Evolutionary conservation across 257 asterid species (phyloP), one percentile per base, ranked within the genome.

Genomic region (Solanum appendiculatum): DNA sequence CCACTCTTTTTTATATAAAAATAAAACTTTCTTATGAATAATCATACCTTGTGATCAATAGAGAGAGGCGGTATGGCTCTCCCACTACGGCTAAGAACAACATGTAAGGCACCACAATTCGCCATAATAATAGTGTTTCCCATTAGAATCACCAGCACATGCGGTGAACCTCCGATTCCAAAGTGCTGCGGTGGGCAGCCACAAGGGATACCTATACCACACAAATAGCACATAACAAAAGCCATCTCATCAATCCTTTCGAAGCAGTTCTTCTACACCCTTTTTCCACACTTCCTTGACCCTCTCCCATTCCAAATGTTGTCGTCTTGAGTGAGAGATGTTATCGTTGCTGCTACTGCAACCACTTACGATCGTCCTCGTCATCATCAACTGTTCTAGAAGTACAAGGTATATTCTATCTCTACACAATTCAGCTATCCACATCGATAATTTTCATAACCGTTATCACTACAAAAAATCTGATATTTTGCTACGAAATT

Each of bases 81-180:
- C 16, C 90, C 90, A 11, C 37, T 75, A 5, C 89, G 89, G 84
- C 81, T 72, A 39, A 89, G 85, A 51, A 87, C 85, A 15, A 81
- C 88, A 39, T 89, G 90, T 7, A 90, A 87, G 39, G 86, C 88
- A 2, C 90, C 91, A 44, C 87, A 89, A n/a, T 89, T 89, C 12
- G 86, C 87, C 0, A 88, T 86, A 4, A 89, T 80, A 20, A 89
- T 82, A 37, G 42, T 15, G 15, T 89, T 81, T 48, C 70, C 84
- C 11, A 85, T 86, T 6, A 89, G 56, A n/a, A 89, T 48, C 2
- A 46, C 82, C 34, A 87, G 83, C 11, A 87, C n/a, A 85, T 6
- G 89, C 91, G 27, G 91, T 89, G 88, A 89, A 21, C 91, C 91
- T 37, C 27, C n/a, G 23, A 72, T 27, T 40, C 72, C 64, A 68